A percentile compares a stretch with the other conserved stretches of the same genome.
phyloP scores from a whole-genome alignment of 257 asterid species.

The Petunia secreta region DNA sequence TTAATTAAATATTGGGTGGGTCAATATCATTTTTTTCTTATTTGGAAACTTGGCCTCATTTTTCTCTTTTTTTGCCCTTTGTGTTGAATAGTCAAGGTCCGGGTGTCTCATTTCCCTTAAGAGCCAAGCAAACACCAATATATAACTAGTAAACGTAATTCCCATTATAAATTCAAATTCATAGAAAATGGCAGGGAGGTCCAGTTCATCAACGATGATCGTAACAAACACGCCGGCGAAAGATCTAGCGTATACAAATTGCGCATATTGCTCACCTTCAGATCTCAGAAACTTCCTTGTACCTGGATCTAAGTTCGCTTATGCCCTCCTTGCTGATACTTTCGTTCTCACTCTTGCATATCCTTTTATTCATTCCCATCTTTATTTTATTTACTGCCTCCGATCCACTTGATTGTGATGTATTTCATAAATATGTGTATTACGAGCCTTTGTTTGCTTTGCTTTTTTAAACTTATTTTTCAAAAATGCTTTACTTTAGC shows the following conservation, averaged over 20 bases:
- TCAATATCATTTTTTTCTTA: no score
- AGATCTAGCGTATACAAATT: slow-evolving; percentile 78
- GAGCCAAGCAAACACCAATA: not conserved
- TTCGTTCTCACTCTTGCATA: slow-evolving; percentile 79
- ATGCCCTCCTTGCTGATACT: slow-evolving; percentile 62
- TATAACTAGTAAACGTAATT: not conserved
- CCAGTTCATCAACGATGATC: slow-evolving; percentile 56
- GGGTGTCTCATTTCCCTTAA: slow-evolving; percentile 2
- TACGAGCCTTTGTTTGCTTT: no score
- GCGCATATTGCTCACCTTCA: slow-evolving; percentile 71
- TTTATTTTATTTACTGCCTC: no score
- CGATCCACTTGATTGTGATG: no score
- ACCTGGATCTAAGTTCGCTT: slow-evolving; percentile 66
- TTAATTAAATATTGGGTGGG: no score
- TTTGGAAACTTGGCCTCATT: no score
- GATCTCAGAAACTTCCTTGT: slow-evolving; percentile 71
- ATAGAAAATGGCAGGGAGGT: slow-evolving; percentile 54
- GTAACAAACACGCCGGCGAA: slow-evolving; percentile 78
- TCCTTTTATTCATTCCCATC: slow-evolving; percentile 50
- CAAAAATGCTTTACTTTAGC: no score
- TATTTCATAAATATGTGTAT: no score
- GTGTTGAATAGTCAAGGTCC: not conserved
- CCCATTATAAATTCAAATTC: not conserved
- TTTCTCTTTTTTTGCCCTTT: not conserved
- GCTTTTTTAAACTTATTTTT: no score